These are phyloP conservation scores for Aspergillus bombycis DNA, from an alignment of 2,329 filamentous ascomycete species.

Conservation along the genomic window DNA sequence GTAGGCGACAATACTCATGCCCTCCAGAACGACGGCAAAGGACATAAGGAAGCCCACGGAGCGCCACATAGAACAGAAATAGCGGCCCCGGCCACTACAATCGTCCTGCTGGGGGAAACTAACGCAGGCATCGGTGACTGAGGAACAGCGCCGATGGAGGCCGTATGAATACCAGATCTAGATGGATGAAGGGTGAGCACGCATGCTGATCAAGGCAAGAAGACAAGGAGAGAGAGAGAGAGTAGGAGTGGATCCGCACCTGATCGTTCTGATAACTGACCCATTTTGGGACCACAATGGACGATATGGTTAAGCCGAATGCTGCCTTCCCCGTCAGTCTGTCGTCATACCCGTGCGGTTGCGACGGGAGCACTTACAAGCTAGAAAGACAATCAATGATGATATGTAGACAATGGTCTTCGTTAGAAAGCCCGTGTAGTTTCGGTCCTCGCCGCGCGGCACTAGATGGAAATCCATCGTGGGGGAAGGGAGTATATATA, in stretches of 20 bases:
- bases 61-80: conserved; percentile 92
- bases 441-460: conserved; percentile 45
- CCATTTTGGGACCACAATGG: conserved; percentile 53
- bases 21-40: conserved; percentile 78
- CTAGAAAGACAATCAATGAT: conserved; percentile 49
- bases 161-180: conserved; percentile 71
- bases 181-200: conserved; percentile 19
- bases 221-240: not conserved
- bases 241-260: conserved; percentile 28
- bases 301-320: conserved; percentile 48
- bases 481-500: conserved; percentile 1
- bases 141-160: conserved; percentile 79
- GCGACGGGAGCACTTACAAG: conserved; percentile 35
- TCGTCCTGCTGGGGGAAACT: conserved; percentile 69
- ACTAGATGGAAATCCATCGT: conserved; percentile 49
- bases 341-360: not conserved
- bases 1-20: conserved; percentile 80
- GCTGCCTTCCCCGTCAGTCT: conserved; percentile 32
- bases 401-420: conserved; percentile 52
- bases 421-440: conserved; percentile 53
- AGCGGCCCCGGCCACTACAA: conserved; percentile 67
- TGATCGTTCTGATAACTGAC: conserved; percentile 51
- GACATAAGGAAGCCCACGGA: conserved; percentile 86
- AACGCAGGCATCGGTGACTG: conserved; percentile 57
- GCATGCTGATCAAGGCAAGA: not conserved